These are phyloP conservation scores for Elongisporangium prolatum DNA, from an alignment of 352 stramenopile species.

Conservation along the genomic window DNA sequence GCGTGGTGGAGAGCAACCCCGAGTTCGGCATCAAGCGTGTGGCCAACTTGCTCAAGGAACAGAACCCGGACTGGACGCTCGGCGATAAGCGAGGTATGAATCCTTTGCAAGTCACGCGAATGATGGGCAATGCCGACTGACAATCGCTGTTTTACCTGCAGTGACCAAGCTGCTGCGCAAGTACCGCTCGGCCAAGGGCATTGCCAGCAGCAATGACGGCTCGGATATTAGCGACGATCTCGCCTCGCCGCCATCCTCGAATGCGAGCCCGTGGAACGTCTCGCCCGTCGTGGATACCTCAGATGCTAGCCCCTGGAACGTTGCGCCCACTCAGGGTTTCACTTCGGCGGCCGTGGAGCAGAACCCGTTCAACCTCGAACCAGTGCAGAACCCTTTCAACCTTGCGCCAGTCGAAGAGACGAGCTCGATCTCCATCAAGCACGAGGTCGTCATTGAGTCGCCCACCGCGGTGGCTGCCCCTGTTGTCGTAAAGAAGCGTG, in stretches of 20 bases:
- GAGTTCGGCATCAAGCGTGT: conserved; percentile 74
- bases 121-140: conserved; percentile 6
- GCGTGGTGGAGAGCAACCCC: conserved; percentile 50
- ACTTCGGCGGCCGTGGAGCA: neutral
- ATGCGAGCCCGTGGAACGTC: conserved; percentile 48
- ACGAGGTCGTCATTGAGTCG: conserved; percentile 17
- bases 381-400: conserved; percentile 1
- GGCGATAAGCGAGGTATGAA: conserved; percentile 67
- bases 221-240: conserved; percentile 8
- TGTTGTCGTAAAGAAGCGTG: conserved; percentile 16
- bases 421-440: conserved; percentile 20
- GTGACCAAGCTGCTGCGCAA: conserved; percentile 75
- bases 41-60: conserved; percentile 45
- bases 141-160: conserved; percentile 13
- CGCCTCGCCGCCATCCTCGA: conserved; percentile 7
- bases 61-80: conserved; percentile 65
- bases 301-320: conserved; percentile 29
- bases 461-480: neutral
- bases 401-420: conserved; percentile 10
- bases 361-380: conserved; percentile 24
- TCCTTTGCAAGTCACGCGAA: neutral
- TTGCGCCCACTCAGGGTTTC: conserved; percentile 34
- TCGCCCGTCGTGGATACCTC: conserved; percentile 19
- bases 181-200: conserved; percentile 40
- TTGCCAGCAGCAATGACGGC: conserved; percentile 24